Conservation (phyloP, 139 green algal species). For the Trebouxia sp. region DNA sequence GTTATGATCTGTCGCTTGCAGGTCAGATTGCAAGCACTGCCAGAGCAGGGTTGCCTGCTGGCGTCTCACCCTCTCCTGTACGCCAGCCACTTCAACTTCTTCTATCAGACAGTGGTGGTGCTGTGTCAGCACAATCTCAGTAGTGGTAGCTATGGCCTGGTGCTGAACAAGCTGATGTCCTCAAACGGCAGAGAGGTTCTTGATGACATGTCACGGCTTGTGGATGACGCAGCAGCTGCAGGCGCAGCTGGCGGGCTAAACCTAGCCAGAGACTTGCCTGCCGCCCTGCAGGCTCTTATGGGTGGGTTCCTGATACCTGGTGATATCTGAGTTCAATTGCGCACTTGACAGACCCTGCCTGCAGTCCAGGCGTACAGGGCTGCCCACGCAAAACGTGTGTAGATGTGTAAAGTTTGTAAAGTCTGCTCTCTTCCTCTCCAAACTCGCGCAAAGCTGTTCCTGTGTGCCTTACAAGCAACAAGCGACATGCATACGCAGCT, state of each 20-base stretch:
- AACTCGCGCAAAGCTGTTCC: too few relatives aligned
- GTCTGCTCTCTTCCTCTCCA: too few relatives aligned
- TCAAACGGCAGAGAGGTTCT: not conserved
- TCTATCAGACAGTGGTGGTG: slow-evolving; percentile 27
- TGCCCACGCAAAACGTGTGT: too few relatives aligned
- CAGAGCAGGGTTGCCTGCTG: not conserved
- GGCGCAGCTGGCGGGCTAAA: not conserved
- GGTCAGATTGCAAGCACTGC: slow-evolving; percentile 2
- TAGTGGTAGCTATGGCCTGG: not conserved
- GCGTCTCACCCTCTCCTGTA: slow-evolving; percentile 14
- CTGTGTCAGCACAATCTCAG: slow-evolving; percentile 7
- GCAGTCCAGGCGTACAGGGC: too few relatives aligned
- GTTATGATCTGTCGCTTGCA: not conserved
- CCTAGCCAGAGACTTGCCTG: not conserved
- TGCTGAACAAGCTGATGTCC: not conserved
- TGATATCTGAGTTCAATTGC: too few relatives aligned
- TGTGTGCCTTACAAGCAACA: too few relatives aligned
- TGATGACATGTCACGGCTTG: not conserved
- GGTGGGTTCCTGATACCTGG: too few relatives aligned
- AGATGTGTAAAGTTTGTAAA: too few relatives aligned
- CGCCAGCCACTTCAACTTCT: not conserved
- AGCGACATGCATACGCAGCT: too few relatives aligned
- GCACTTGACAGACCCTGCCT: too few relatives aligned
- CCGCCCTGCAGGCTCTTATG: not conserved
- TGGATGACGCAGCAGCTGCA: not conserved